Percentiles rank a stretch among this genome's conserved stretches.
Evolutionary conservation across 129 eudicot species (phyloP).

Genomic region (Flaveria bidentis): DNA sequence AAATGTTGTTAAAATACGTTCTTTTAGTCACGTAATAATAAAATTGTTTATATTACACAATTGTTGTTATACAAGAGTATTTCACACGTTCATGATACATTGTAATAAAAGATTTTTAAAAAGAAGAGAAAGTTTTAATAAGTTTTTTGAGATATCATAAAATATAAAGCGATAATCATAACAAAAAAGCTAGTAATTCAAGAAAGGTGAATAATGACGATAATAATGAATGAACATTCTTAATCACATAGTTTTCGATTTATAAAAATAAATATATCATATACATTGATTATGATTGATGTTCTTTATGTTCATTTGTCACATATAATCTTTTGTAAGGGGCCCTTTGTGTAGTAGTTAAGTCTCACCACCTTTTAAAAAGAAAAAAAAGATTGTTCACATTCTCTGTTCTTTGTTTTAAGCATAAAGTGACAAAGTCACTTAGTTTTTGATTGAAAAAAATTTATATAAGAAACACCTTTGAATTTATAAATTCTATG

Average conservation of each 20-base stretch:
- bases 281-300: conserved; percentile 20
- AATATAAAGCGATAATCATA: too few species aligned
- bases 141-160: too few species aligned
- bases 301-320: conserved; percentile 15
- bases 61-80: too few species aligned
- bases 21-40: too few species aligned
- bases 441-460: background rate
- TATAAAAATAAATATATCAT: background rate
- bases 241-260: conserved; percentile 2
- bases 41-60: too few species aligned
- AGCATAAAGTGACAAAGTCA: conserved; percentile 27
- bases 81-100: too few species aligned
- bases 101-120: too few species aligned
- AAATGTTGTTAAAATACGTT: too few species aligned
- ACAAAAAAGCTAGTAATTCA: too few species aligned
- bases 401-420: conserved; percentile 24
- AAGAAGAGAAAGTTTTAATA: too few species aligned
- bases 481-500: too few species aligned
- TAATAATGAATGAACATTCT: conserved; percentile 9
- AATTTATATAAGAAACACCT: too few species aligned
- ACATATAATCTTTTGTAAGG: background rate
- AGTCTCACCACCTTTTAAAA: conserved; percentile 30
- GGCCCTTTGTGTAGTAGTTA: conserved; percentile 35
- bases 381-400: conserved; percentile 23
- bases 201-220: background rate